Conservation (phyloP, 805 yeast genomes). For the Candida succiphila region DNA sequence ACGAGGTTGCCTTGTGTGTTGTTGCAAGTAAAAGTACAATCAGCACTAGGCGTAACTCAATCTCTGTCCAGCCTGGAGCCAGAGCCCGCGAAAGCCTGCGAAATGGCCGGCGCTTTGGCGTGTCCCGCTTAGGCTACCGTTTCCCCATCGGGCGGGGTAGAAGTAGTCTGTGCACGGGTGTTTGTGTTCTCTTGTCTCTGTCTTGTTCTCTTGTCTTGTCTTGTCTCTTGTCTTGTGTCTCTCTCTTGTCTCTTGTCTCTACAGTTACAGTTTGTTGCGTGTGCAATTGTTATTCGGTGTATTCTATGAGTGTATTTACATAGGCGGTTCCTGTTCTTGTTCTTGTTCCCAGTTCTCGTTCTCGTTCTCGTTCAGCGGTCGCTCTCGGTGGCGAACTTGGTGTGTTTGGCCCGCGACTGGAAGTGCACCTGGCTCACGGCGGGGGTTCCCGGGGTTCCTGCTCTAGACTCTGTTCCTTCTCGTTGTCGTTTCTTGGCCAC, state of each 20-base stretch:
- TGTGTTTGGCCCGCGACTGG: constrained; percentile 46
- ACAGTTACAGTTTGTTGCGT: too few species aligned
- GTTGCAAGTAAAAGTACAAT: too few species aligned
- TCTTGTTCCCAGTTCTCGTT: neutral
- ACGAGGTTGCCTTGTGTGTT: too few species aligned
- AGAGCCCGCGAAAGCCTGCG: too few species aligned
- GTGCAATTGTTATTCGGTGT: neutral
- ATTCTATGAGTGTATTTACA: neutral
- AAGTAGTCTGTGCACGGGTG: neutral
- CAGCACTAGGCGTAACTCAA: too few species aligned
- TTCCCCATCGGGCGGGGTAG: constrained; percentile 3
- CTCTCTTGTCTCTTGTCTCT: too few species aligned
- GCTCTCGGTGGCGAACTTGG: constrained; percentile 46
- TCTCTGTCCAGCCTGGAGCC: too few species aligned
- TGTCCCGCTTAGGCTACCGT: constrained; percentile 8
- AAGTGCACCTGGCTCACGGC: constrained; percentile 12
- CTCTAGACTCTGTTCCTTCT: constrained; percentile 9
- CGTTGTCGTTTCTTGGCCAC: constrained; percentile 16
- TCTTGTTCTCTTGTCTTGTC: neutral
- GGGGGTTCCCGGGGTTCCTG: constrained; percentile 34
- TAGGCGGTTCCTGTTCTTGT: neutral
- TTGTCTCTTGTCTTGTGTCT: too few species aligned
- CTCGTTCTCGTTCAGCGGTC: constrained; percentile 31
- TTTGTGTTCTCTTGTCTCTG: neutral
- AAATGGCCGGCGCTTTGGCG: too few species aligned